A percentile compares a stretch with the other conserved stretches of the same genome.
These are phyloP conservation scores for Fusarium sp. DNA, from an alignment of 2,329 filamentous ascomycete species.

Conservation along the genomic window DNA sequence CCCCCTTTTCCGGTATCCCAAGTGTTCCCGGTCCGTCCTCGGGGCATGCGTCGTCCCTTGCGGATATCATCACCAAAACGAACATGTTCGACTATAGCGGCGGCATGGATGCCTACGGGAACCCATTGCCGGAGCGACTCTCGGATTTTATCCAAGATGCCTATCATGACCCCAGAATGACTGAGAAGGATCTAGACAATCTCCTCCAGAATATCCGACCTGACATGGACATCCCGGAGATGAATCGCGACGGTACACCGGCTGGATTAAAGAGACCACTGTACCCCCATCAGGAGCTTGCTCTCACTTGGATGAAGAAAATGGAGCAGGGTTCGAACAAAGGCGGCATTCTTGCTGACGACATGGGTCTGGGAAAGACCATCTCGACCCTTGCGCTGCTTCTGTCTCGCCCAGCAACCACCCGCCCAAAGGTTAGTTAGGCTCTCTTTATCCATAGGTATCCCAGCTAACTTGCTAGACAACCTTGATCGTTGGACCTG, in stretches of 20 bases:
- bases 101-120: conserved; percentile 52
- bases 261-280: conserved; percentile 74
- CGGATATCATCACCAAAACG: conserved; percentile 54
- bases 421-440: conserved; percentile 48
- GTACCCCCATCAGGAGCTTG: conserved; percentile 86
- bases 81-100: conserved; percentile 52
- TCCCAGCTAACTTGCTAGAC: conserved; percentile 64
- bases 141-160: conserved; percentile 50
- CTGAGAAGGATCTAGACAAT: conserved; percentile 74
- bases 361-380: conserved; percentile 94
- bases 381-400: conserved; percentile 86
- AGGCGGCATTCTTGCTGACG: conserved; percentile 91
- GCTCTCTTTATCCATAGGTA: neutral
- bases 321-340: conserved; percentile 82
- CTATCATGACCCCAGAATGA: conserved; percentile 54
- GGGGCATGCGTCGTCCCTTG: conserved; percentile 37
- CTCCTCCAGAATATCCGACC: conserved; percentile 79
- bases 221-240: conserved; percentile 72
- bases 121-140: conserved; percentile 50
- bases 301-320: conserved; percentile 85
- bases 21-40: conserved; percentile 5
- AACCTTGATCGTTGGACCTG: conserved; percentile 84
- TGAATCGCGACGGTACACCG: conserved; percentile 76
- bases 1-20: neutral
- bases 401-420: conserved; percentile 71